phyloP scores from a whole-genome alignment of 2,329 filamentous ascomycete species.

The Huntiella abstrusa region DNA sequence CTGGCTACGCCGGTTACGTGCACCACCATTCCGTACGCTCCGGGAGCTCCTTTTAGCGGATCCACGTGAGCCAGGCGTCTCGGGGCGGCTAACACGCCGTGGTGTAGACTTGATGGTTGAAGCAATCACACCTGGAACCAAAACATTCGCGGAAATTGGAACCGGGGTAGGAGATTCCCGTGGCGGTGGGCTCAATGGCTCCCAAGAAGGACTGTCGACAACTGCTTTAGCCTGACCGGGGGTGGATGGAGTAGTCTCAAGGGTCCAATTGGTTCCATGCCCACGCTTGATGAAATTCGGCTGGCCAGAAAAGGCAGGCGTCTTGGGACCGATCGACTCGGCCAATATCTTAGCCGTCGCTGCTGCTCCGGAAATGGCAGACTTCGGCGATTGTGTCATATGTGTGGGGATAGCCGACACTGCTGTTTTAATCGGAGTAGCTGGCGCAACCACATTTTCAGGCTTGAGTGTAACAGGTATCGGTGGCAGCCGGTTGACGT shows the following conservation, averaged over 20 bases:
- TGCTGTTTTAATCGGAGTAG: conserved; percentile 6
- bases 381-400: conserved; percentile 1
- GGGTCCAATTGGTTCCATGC: conserved; percentile 39
- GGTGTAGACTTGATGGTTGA: conserved; percentile 9
- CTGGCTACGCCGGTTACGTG: conserved; percentile 23
- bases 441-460: conserved; percentile 1
- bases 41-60: conserved; percentile 6
- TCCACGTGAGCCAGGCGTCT: conserved; percentile 9
- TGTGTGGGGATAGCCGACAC: conserved; percentile 5
- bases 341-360: neutral
- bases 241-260: conserved; percentile 38
- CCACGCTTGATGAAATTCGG: conserved; percentile 17
- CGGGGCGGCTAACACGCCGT: conserved; percentile 6
- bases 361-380: neutral
- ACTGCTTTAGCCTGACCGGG: conserved; percentile 24
- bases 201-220: conserved; percentile 33
- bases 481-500: neutral
- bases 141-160: neutral
- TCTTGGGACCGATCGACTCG: neutral
- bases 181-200: conserved; percentile 25
- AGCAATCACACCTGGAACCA: conserved; percentile 14
- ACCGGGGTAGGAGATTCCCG: neutral
- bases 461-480: neutral
- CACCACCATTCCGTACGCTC: conserved; percentile 1
- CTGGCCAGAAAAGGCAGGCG: conserved; percentile 3